Evolutionary conservation across 129 eudicot genomes (phyloP), one percentile per base, ranked within the genome.

Genomic region (Lactuca sativa): DNA sequence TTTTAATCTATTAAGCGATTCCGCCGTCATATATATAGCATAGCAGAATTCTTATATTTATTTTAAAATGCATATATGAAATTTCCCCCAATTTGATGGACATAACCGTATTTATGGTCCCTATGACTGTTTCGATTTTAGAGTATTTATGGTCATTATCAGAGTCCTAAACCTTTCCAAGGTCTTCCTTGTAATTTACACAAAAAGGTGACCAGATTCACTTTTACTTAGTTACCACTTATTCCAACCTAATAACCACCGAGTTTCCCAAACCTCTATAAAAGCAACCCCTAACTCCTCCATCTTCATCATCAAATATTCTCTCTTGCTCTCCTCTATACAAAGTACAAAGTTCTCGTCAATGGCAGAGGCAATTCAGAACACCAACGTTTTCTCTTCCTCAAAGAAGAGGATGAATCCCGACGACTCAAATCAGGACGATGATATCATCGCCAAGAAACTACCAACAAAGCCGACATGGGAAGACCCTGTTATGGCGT

Each of bases 401-500:
- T 40, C 84, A 49, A 89, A 79, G 70, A 88, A 83, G 59, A 71
- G 87, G 7, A 4, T 78, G 1, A 53, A 47, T 7, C 64, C 82
- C 59, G 88, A 70, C 5, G 89, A 84, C 9, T 11, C 21, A 11
- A 77, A 62, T 9, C 53, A 11, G 0, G 37, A 43, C 6, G 76
- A 70, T 16, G 71, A 64, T 4, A 21, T 78, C 37, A 17, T 79
- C 48, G 32, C 67, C 0, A 54, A 81, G 37, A 86, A 83, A 41
- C 73, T 16, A 14, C 73, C 71, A 15, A 56, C 69, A 38, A 78
- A 78, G 33, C 71, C 80, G 49, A 62, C 55, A 11, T 70, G 77
- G 80, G 88, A 76, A 7, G 92, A 86, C 76, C 93, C 89, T 1
- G 79, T 56, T 0, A 73, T 64, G 0, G 84, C 86, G 2, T 15